Conservation (phyloP, 2,329 filamentous ascomycete species). For the Nothophoma quercina region DNA sequence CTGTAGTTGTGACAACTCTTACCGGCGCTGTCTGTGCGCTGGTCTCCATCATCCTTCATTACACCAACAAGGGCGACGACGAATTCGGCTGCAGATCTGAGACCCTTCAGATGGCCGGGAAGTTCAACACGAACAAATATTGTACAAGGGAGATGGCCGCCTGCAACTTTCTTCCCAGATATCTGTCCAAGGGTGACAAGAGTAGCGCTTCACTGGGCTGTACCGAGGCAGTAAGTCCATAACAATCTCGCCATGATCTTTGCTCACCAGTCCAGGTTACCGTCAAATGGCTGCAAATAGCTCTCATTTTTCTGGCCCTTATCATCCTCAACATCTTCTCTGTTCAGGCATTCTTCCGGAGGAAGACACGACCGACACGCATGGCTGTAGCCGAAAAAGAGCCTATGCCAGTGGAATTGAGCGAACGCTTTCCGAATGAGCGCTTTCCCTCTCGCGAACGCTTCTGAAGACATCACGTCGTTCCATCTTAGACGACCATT, state of each 20-base stretch:
- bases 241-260: not conserved
- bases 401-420: slow-evolving; percentile 10
- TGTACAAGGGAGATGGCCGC: slow-evolving; percentile 39
- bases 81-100: slow-evolving; percentile 34
- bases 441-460: not conserved
- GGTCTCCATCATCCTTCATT: slow-evolving; percentile 34
- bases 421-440: slow-evolving; percentile 3
- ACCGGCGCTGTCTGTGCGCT: slow-evolving; percentile 29
- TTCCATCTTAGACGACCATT: not conserved
- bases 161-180: slow-evolving; percentile 33
- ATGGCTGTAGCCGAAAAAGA: slow-evolving; percentile 8
- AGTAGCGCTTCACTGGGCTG: slow-evolving; percentile 30
- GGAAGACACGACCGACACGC: slow-evolving; percentile 24
- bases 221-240: slow-evolving; percentile 34
- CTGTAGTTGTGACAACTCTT: slow-evolving; percentile 28
- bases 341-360: slow-evolving; percentile 32
- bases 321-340: slow-evolving; percentile 33
- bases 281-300: slow-evolving; percentile 41
- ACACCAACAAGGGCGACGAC: slow-evolving; percentile 35
- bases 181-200: slow-evolving; percentile 21
- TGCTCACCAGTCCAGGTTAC: slow-evolving; percentile 21
- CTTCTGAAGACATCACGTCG: not conserved
- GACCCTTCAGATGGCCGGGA: slow-evolving; percentile 28
- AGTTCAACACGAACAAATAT: slow-evolving; percentile 35
- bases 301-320: slow-evolving; percentile 29